Evolutionary conservation across 805 yeast genomes (phyloP).

Genomic region (Zygoascus flipseniorum): DNA sequence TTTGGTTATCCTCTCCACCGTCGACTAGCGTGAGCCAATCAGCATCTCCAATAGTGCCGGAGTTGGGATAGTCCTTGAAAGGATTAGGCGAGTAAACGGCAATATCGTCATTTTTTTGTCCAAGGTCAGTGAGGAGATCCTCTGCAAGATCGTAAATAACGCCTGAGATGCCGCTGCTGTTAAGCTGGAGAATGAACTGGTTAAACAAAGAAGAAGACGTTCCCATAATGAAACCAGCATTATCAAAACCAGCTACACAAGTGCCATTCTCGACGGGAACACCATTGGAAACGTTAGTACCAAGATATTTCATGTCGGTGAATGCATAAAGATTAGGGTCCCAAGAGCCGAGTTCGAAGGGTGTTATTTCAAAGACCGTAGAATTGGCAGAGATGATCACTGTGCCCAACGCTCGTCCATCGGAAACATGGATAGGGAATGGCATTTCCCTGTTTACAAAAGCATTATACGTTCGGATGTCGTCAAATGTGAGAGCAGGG

Average conservation of each 20-base stretch:
- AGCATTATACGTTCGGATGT: slow-evolving; percentile 51
- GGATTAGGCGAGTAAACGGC: slow-evolving; percentile 71
- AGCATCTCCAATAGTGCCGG: slow-evolving; percentile 30
- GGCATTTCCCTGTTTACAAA: slow-evolving; percentile 60
- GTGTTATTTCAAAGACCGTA: slow-evolving; percentile 46
- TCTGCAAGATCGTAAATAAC: slow-evolving; percentile 38
- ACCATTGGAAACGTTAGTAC: slow-evolving; percentile 58
- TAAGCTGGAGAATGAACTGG: slow-evolving; percentile 49
- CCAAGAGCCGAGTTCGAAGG: slow-evolving; percentile 81
- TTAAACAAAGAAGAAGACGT: slow-evolving; percentile 79
- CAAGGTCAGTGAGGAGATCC: slow-evolving; percentile 39
- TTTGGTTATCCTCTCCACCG: slow-evolving; percentile 65
- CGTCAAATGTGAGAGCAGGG: slow-evolving; percentile 51
- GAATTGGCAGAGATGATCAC: slow-evolving; percentile 52
- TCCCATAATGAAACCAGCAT: slow-evolving; percentile 74
- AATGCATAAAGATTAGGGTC: slow-evolving; percentile 65
- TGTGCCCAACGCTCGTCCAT: slow-evolving; percentile 39
- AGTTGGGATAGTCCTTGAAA: slow-evolving; percentile 33
- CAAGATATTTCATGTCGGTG: slow-evolving; percentile 59
- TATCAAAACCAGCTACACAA: slow-evolving; percentile 68
- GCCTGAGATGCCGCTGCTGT: slow-evolving; percentile 44
- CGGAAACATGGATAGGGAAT: slow-evolving; percentile 55
- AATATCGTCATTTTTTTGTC: slow-evolving; percentile 48
- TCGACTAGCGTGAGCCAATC: slow-evolving; percentile 48
- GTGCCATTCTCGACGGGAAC: slow-evolving; percentile 34